Conservation (phyloP, 1,284 basidiomycete species). For the Heterobasidion irregulare region DNA sequence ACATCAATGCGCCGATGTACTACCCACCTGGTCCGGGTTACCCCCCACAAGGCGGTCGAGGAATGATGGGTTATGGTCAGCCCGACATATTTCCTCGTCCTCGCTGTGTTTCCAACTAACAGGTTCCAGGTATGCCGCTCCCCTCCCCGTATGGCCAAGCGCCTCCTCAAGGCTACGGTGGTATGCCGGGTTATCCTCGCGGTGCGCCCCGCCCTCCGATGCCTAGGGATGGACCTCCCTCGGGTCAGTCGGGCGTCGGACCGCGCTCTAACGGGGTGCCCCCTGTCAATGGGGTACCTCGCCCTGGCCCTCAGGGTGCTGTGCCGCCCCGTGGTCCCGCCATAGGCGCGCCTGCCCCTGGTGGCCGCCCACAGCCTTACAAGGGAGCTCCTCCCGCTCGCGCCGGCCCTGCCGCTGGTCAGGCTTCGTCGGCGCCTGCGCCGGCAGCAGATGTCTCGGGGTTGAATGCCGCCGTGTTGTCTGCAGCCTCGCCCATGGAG, state of each 20-base stretch:
- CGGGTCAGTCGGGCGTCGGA: slow-evolving; percentile 45
- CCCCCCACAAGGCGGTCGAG: slow-evolving; percentile 71
- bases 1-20: slow-evolving; percentile 82
- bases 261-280: slow-evolving; percentile 38
- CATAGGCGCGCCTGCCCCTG: slow-evolving; percentile 29
- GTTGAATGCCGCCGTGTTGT: slow-evolving; percentile 53
- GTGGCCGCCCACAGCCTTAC: slow-evolving; percentile 22
- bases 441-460: slow-evolving; percentile 33
- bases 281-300: slow-evolving; percentile 38
- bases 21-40: slow-evolving; percentile 81
- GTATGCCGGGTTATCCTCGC: slow-evolving; percentile 58
- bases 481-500: slow-evolving; percentile 73
- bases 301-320: slow-evolving; percentile 27
- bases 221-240: slow-evolving; percentile 28
- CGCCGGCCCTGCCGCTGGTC: slow-evolving; percentile 23
- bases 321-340: slow-evolving; percentile 36
- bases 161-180: slow-evolving; percentile 60
- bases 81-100: slow-evolving; percentile 85
- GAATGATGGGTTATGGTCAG: slow-evolving; percentile 78
- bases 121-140: slow-evolving; percentile 70
- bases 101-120: slow-evolving; percentile 71
- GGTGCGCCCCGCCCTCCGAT: slow-evolving; percentile 33
- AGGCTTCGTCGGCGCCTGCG: slow-evolving; percentile 19
- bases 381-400: slow-evolving; percentile 19
- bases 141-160: slow-evolving; percentile 61